Evolutionary conservation across 2,329 filamentous ascomycete species (phyloP).

Genomic region (Arthrinium puccinioides): DNA sequence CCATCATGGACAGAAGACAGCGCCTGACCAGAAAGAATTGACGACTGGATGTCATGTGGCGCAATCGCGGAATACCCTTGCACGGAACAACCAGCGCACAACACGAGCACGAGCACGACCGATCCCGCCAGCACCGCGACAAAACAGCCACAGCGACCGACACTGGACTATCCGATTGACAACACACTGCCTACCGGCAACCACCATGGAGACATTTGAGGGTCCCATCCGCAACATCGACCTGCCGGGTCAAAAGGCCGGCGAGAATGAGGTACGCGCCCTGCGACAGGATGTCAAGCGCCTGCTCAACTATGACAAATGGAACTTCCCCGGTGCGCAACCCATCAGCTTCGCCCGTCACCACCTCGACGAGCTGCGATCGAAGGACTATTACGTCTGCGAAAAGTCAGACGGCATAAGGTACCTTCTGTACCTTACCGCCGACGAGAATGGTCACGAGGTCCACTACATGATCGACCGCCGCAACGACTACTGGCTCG

Average conservation of each 20-base stretch:
- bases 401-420: constrained; percentile 97
- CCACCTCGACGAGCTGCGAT: constrained; percentile 76
- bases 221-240: constrained; percentile 29
- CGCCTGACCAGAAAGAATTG: no score
- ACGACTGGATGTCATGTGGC: no score
- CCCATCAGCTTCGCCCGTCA: constrained; percentile 83
- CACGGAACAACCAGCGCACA: no score
- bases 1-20: no score
- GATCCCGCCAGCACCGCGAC: no score
- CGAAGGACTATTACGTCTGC: constrained; percentile 90
- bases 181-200: background rate
- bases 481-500: constrained; percentile 93
- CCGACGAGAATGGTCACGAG: constrained; percentile 53
- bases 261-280: constrained; percentile 47
- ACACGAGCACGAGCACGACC: no score
- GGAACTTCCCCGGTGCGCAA: constrained; percentile 80
- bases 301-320: constrained; percentile 63
- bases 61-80: no score
- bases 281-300: constrained; percentile 69
- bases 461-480: constrained; percentile 92
- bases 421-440: constrained; percentile 85
- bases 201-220: background rate
- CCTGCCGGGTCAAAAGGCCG: constrained; percentile 58
- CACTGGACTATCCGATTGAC: no score
- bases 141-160: no score